phyloP scores from a whole-genome alignment of 768 basidiomycete genomes.

The Phylloporus sp. region DNA sequence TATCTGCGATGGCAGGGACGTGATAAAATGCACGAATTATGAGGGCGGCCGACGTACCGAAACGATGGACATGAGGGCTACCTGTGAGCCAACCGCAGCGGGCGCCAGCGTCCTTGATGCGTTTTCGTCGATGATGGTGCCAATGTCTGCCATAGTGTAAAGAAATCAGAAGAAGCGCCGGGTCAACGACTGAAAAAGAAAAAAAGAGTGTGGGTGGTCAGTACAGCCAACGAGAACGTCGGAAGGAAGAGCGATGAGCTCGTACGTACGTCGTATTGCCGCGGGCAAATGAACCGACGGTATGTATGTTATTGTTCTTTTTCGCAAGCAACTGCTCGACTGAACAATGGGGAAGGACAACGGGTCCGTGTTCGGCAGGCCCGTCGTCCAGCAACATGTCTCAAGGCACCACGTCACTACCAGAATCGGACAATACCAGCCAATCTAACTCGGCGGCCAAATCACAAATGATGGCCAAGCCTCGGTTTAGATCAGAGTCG shows the following conservation, averaged over 20 bases:
- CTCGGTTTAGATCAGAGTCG: too few species aligned
- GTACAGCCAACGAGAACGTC: slow-evolving; percentile 4
- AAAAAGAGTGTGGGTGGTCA: slow-evolving; percentile 17
- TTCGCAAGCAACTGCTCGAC: not conserved
- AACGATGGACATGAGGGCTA: slow-evolving; percentile 63
- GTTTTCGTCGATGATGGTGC: slow-evolving; percentile 31
- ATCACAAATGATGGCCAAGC: too few species aligned
- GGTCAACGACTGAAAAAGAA: slow-evolving; percentile 18
- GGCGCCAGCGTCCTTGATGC: slow-evolving; percentile 65
- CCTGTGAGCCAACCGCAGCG: slow-evolving; percentile 74
- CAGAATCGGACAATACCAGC: too few species aligned
- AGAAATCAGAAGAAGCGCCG: slow-evolving; percentile 14
- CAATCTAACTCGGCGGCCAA: too few species aligned
- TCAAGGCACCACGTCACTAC: not conserved
- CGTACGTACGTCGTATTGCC: not conserved
- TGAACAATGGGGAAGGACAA: not conserved
- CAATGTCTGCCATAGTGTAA: slow-evolving; percentile 30
- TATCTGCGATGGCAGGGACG: slow-evolving; percentile 35
- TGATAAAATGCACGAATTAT: slow-evolving; percentile 1
- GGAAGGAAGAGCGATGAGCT: not conserved
- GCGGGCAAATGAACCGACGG: not conserved
- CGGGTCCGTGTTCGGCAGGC: not conserved
- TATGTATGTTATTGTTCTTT: not conserved
- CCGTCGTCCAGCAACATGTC: not conserved
- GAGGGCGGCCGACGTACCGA: slow-evolving; percentile 49